phyloP scores from a whole-genome alignment of 2,329 filamentous ascomycete species.

The Fusarium globosum region DNA sequence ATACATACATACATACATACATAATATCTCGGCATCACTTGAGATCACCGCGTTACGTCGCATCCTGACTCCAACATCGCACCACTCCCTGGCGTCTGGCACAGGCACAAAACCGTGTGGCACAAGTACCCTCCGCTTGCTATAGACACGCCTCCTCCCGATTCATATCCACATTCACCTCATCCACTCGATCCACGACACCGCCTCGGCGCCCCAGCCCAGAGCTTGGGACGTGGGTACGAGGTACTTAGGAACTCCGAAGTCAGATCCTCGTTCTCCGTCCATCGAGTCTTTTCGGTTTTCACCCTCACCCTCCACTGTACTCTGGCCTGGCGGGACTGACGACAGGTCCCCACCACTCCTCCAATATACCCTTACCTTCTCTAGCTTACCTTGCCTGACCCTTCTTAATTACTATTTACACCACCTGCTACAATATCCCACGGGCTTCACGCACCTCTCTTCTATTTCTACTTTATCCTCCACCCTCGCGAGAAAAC shows the following conservation, averaged over 20 bases:
- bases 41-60: constrained; percentile 33
- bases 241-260: constrained; percentile 35
- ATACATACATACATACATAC: neutral
- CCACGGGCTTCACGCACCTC: constrained; percentile 38
- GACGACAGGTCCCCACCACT: constrained; percentile 43
- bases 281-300: constrained; percentile 23
- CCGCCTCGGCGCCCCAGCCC: constrained; percentile 44
- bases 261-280: constrained; percentile 38
- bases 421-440: constrained; percentile 41
- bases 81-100: constrained; percentile 33
- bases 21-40: constrained; percentile 35
- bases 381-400: constrained; percentile 36
- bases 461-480: constrained; percentile 28
- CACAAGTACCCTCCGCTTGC: constrained; percentile 24
- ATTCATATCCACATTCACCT: constrained; percentile 34
- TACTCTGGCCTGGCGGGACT: constrained; percentile 20
- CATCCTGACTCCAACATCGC: constrained; percentile 26
- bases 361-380: constrained; percentile 44
- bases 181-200: constrained; percentile 45
- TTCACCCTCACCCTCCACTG: constrained; percentile 26
- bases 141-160: constrained; percentile 36
- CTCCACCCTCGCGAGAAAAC: constrained; percentile 24
- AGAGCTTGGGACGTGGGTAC: constrained; percentile 41
- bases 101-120: constrained; percentile 36
- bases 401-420: constrained; percentile 42